Evolutionary conservation across 805 yeast species (phyloP).

Genomic region (Komagataella populi): DNA sequence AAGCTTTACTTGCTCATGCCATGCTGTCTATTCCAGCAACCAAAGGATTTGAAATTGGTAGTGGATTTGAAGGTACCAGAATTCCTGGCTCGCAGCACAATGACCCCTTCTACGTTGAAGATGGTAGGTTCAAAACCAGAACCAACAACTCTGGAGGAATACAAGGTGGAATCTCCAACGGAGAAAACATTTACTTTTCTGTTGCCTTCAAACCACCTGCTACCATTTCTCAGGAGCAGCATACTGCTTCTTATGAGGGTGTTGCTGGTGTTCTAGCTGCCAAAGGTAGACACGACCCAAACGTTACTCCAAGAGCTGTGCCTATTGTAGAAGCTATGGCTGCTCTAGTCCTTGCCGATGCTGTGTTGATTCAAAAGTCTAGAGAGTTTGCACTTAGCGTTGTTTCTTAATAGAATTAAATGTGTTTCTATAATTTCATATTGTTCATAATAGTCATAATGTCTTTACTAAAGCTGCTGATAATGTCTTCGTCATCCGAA

Average conservation of each 20-base stretch:
- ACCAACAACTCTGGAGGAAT: slow-evolving; percentile 95
- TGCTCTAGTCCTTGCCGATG: slow-evolving; percentile 85
- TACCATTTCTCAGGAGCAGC: slow-evolving; percentile 87
- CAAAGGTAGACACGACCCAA: slow-evolving; percentile 97
- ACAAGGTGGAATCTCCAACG: slow-evolving; percentile 96
- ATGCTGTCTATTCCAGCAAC: slow-evolving; percentile 97
- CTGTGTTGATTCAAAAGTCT: slow-evolving; percentile 71
- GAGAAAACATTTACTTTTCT: slow-evolving; percentile 87
- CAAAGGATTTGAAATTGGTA: slow-evolving; percentile 95
- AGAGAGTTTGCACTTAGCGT: slow-evolving; percentile 44
- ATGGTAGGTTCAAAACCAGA: slow-evolving; percentile 60
- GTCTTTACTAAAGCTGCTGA: background rate
- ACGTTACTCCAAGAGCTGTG: slow-evolving; percentile 96
- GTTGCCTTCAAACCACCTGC: slow-evolving; percentile 98
- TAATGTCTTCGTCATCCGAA: background rate
- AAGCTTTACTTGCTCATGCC: slow-evolving; percentile 92
- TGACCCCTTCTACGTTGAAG: slow-evolving; percentile 64
- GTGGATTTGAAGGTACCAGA: slow-evolving; percentile 83
- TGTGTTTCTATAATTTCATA: background rate
- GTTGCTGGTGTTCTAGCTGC: slow-evolving; percentile 81
- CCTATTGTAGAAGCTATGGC: slow-evolving; percentile 99
- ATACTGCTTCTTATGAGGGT: slow-evolving; percentile 83
- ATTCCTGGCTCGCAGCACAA: slow-evolving; percentile 92
- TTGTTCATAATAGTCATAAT: background rate
- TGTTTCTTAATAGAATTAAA: slow-evolving; percentile 10